Base-by-base conservation (phyloP, 164 flowering plant genomes). In the grape (Vitis vinifera) region DNA sequence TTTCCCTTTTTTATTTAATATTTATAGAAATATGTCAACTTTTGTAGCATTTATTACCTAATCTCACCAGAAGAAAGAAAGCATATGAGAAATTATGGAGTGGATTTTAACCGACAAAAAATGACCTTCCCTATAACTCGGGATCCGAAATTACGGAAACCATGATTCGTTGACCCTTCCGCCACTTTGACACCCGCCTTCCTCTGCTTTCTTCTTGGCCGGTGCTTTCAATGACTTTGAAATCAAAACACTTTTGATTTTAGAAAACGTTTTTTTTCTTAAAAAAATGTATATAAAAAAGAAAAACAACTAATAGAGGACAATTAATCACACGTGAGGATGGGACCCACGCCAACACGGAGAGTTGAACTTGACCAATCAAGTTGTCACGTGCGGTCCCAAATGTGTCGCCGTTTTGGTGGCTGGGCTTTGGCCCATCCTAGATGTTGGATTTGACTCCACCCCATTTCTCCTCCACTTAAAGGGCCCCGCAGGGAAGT, bases 351-450 rank as follows among this genome's bases (percentile, higher is more conserved):
- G 29, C 27, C 48, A 27, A 55, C 53, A 30, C 8, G 14, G 30
- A 47, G 2, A 8, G 19, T 3, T 13, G 53, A 48, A 37, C 4
- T 31, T 6, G 15, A 51, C 15, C 44, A 16, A 63, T 55, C 29
- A 71, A 55, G 44, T 44, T 29, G n/a, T 47, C 81, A 76, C 81
- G 78, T 80, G 83, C 60, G 56, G 57, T 37, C 59, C 76, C 85
- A 57, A 65, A 62, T 72, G 56, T 66, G 72, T 51, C 80, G 85
- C 81, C 85, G 81, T 69, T 77, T 77, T 14, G 85, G 71, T 72
- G 84, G 72, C 30, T 62, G 81, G 68, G 81, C 72, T 51, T 66
- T 51, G 37, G n/a, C 29, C 63, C 31, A 11, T 48, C 13, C 10
- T 8, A 50, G 16, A 63, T 52, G 53, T 74, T 31, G 31, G 17